These are phyloP conservation scores for Russula compacta DNA, from an alignment of 768 basidiomycete species.

Conservation along the genomic window DNA sequence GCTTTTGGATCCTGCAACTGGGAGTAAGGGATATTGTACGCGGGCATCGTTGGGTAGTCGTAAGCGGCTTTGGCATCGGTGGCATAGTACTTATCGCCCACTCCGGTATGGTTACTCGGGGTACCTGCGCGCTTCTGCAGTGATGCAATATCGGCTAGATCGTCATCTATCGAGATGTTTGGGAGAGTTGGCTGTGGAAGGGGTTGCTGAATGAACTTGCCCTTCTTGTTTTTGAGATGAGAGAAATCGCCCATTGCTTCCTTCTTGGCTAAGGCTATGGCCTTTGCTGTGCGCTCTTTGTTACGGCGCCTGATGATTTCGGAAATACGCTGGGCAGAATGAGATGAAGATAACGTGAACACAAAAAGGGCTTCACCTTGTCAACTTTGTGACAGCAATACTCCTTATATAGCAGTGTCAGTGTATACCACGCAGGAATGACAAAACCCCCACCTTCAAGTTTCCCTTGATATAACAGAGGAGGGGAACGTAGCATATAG, in stretches of 20 bases:
- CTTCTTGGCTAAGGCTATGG: conserved; percentile 76
- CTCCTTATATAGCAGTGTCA: conserved; percentile 43
- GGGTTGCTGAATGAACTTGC: conserved; percentile 67
- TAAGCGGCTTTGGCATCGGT: conserved; percentile 39
- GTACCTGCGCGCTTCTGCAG: conserved; percentile 48
- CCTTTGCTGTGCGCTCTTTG: conserved; percentile 74
- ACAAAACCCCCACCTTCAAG: conserved; percentile 58
- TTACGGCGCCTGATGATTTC: conserved; percentile 89
- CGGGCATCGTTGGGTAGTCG: conserved; percentile 66
- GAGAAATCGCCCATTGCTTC: conserved; percentile 88
- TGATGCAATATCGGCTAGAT: conserved; percentile 46
- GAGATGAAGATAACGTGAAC: conserved; percentile 11
- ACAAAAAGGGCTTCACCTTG: conserved; percentile 49
- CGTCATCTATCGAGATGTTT: conserved; percentile 80
- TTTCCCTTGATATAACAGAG: conserved; percentile 95
- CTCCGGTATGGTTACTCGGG: conserved; percentile 41
- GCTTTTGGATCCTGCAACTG: conserved; percentile 42
- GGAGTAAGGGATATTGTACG: conserved; percentile 57
- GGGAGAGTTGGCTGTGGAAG: conserved; percentile 94
- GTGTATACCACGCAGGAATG: neutral
- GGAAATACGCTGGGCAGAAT: conserved; percentile 62
- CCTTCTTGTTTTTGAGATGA: conserved; percentile 90
- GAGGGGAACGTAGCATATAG: conserved; percentile 85
- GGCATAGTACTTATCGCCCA: conserved; percentile 42
- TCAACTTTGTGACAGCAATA: conserved; percentile 99